Evolutionary conservation across 2,329 filamentous ascomycete species (phyloP).

Genomic region (Dactylellina drechsleri): DNA sequence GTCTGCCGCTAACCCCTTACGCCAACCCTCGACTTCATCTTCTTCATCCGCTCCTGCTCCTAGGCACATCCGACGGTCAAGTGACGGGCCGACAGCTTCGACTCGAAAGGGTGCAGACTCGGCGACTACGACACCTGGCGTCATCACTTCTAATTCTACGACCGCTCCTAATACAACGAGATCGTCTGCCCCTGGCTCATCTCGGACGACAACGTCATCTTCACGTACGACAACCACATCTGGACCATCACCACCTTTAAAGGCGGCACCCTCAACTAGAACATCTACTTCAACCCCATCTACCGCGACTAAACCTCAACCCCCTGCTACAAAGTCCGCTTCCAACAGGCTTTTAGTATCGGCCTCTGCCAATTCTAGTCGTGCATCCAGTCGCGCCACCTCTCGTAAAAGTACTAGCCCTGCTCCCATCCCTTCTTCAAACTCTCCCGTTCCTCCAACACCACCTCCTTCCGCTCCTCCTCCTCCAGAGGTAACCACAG

Average conservation of each 20-base stretch:
- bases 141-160: not conserved
- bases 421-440: conserved; percentile 26
- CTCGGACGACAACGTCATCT: conserved; percentile 18
- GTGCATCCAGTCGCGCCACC: conserved; percentile 38
- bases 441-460: conserved; percentile 29
- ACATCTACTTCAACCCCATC: conserved; percentile 7
- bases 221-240: too few species aligned
- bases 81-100: conserved; percentile 37
- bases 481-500: conserved; percentile 42
- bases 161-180: conserved; percentile 7
- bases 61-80: conserved; percentile 44
- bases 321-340: conserved; percentile 18
- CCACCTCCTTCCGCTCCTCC: conserved; percentile 41
- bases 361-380: conserved; percentile 31
- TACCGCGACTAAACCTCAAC: conserved; percentile 35
- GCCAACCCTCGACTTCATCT: conserved; percentile 36
- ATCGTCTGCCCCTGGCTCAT: conserved; percentile 35
- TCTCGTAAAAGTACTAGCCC: conserved; percentile 34
- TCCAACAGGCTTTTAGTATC: conserved; percentile 6
- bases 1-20: conserved; percentile 50
- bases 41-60: conserved; percentile 35
- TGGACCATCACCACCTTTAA: conserved; percentile 7
- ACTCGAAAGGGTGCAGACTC: conserved; percentile 39
- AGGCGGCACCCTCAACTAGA: conserved; percentile 31
- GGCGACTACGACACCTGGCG: conserved; percentile 16